Percentiles rank a stretch among this genome's conserved stretches.
phyloP scores from a whole-genome alignment of 78 protist species.

The Emiliania huxleyi region DNA sequence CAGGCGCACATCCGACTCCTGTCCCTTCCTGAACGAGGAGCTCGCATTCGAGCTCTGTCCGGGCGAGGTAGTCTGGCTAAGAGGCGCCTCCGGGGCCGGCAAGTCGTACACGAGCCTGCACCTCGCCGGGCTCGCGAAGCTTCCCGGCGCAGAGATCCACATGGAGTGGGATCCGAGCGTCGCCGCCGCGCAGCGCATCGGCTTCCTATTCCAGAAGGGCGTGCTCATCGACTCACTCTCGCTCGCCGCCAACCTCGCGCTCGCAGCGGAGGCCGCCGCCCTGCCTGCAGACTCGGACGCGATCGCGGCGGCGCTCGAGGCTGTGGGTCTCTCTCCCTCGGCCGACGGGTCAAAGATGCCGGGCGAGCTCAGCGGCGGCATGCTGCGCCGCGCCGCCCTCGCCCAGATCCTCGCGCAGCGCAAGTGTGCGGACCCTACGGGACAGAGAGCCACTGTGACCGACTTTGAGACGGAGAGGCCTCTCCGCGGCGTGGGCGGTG shows the following conservation, averaged over 20 bases:
- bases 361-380: conserved; percentile 11
- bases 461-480: too few species aligned
- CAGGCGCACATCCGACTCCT: too few species aligned
- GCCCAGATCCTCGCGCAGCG: conserved; percentile 4
- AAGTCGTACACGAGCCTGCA: neutral
- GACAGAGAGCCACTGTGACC: too few species aligned
- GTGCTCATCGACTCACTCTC: neutral
- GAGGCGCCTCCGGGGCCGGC: neutral
- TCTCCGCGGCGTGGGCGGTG: too few species aligned
- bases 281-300: neutral
- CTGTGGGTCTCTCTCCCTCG: neutral
- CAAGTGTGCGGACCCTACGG: too few species aligned
- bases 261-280: neutral
- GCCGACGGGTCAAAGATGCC: neutral
- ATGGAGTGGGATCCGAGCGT: neutral
- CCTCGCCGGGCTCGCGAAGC: neutral
- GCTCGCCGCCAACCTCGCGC: neutral
- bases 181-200: neutral
- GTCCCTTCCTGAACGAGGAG: neutral
- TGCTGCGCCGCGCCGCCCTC: conserved; percentile 18
- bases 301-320: neutral
- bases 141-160: neutral
- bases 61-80: neutral
- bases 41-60: neutral
- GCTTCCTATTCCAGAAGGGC: conserved; percentile 20